Evolutionary conservation across 83 land plant species (phyloP), one percentile per base, ranked within the genome.

Genomic region (Larix sibirica): DNA sequence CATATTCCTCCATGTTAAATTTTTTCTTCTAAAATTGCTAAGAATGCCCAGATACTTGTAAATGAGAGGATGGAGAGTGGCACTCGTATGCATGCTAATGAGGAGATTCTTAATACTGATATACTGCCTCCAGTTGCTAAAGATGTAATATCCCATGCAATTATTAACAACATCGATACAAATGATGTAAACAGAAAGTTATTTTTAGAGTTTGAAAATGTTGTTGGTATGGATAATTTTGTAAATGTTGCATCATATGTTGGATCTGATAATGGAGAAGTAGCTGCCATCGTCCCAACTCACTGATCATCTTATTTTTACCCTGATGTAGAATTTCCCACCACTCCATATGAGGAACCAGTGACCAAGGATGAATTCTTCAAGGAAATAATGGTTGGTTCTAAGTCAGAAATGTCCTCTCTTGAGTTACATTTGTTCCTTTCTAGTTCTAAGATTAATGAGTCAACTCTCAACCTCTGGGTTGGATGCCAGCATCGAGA

Each of bases 51-150:
- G 28, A 28, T 28, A 28, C 28, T 13, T 42, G 21, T n/a, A 73
- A 50, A 73, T 73, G 77, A 73, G 77, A 73, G 44, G 21, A 20
- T 73, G 9, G 12, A 73, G 77, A 73, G 23, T 42, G 77, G 44
- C 23, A n/a, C 77, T 7, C 54, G 21, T 36, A 21, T 77, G 24
- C 21, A 20, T 77, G 62, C 80, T 56, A 58, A 56, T 23, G 62
- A 77, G 38, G 80, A 28, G 28, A 28, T 28, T 0, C 28, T 28
- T 28, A 28, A 28, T 28, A 28, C 28, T 28, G 28, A 28, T 28
- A 28, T 28, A 28, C 28, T 28, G 28, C 28, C 28, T 28, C 28
- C 28, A 28, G 28, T 28, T 28, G 28, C 28, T 28, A 28, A 28
- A 28, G 28, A 28, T 28, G 28, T 28, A 28, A 28, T 28, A 28